Conservation (phyloP, 768 basidiomycete species). For the Gyrodon lividus region DNA sequence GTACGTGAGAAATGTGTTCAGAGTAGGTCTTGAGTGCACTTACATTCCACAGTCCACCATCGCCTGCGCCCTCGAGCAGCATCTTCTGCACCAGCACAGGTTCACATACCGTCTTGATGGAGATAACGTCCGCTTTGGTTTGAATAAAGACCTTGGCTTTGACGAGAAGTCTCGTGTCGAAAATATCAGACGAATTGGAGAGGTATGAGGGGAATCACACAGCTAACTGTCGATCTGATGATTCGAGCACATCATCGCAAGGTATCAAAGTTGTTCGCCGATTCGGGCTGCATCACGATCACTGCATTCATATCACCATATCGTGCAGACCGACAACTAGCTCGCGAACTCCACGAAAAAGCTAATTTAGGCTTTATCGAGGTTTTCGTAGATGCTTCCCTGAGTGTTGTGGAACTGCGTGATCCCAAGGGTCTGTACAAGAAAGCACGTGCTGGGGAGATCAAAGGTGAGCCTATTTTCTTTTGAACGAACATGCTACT, state of each 20-base stretch:
- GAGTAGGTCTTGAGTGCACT: not conserved
- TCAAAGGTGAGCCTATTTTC: conserved; percentile 65
- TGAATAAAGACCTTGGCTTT: conserved; percentile 96
- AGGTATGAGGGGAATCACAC: conserved; percentile 48
- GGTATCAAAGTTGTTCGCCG: conserved; percentile 94
- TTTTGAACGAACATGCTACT: conserved; percentile 8
- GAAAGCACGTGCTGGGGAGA: conserved; percentile 92
- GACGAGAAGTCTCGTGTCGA: conserved; percentile 89
- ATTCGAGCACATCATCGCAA: conserved; percentile 28
- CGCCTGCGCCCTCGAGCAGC: conserved; percentile 94
- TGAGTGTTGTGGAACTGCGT: conserved; percentile 82
- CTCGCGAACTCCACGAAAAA: conserved; percentile 77
- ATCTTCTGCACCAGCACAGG: conserved; percentile 81
- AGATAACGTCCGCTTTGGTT: conserved; percentile 91
- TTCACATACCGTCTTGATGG: conserved; percentile 94
- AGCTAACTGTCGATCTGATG: conserved; percentile 11
- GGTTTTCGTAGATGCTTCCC: conserved; percentile 92
- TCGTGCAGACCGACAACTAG: conserved; percentile 76
- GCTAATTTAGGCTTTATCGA: conserved; percentile 83
- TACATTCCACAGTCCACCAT: conserved; percentile 75
- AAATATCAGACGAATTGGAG: conserved; percentile 95
- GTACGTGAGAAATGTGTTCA: conserved; percentile 37
- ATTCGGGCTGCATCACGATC: conserved; percentile 79
- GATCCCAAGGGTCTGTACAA: conserved; percentile 99
- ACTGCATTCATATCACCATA: conserved; percentile 99